phyloP scores from a whole-genome alignment of 805 yeast species.

The Scheffersomyces lignosus region DNA sequence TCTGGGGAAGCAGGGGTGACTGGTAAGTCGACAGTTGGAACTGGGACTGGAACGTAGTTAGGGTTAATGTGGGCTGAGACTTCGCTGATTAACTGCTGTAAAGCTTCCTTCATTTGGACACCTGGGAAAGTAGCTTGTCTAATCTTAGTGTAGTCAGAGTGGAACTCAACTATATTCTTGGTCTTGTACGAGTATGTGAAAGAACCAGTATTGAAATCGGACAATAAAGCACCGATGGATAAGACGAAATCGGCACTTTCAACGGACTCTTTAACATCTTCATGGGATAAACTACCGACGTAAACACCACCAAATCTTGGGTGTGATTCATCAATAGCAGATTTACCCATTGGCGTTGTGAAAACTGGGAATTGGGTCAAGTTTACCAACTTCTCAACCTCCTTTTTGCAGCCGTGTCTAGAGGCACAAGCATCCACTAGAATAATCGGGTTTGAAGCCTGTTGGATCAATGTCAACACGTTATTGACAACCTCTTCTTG shows the following conservation, averaged over 20 bases:
- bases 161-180: conserved; percentile 32
- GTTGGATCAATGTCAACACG: conserved; percentile 21
- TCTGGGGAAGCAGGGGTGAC: conserved; percentile 12
- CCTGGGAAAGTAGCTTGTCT: conserved; percentile 30
- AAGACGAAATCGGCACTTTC: conserved; percentile 28
- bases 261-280: conserved; percentile 25
- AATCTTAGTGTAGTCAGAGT: conserved; percentile 33
- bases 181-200: conserved; percentile 33
- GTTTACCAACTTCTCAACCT: conserved; percentile 23
- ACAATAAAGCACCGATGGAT: conserved; percentile 29
- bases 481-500: conserved; percentile 30
- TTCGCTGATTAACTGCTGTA: conserved; percentile 17
- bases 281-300: conserved; percentile 28
- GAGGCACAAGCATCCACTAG: conserved; percentile 34
- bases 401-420: conserved; percentile 25
- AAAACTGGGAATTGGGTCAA: conserved; percentile 28
- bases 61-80: conserved; percentile 14
- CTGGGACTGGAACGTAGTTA: conserved; percentile 18
- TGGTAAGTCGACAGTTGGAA: conserved; percentile 14
- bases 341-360: conserved; percentile 32
- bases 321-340: conserved; percentile 25
- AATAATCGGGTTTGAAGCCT: conserved; percentile 26
- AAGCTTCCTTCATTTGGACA: conserved; percentile 30
- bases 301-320: conserved; percentile 30
- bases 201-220: conserved; percentile 33